A percentile compares a stretch with the other conserved stretches of the same genome.
Evolutionary conservation across 495 filamentous ascomycete species (phyloP).

Genomic region (Podospora pseudopauciseta): DNA sequence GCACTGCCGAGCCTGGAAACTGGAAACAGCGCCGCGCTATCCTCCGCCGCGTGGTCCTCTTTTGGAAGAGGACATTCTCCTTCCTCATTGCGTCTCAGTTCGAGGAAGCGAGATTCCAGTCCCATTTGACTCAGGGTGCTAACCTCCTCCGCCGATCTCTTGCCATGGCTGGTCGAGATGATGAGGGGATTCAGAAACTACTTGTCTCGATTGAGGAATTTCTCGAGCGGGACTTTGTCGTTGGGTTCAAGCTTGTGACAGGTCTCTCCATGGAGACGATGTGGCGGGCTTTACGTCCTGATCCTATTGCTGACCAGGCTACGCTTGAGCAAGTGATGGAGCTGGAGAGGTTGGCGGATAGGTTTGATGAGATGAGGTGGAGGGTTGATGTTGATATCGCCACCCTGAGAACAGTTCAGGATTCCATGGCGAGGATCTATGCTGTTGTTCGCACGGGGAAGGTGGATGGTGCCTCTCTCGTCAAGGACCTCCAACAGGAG

Average conservation of each 20-base stretch:
- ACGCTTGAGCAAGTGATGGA: slow-evolving; percentile 55
- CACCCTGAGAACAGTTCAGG: slow-evolving; percentile 46
- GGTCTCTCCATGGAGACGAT: slow-evolving; percentile 82
- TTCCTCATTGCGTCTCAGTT: slow-evolving; percentile 42
- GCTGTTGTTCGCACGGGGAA: slow-evolving; percentile 42
- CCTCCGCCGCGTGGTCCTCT: slow-evolving; percentile 48
- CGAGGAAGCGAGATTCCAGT: slow-evolving; percentile 53
- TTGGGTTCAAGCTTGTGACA: slow-evolving; percentile 59
- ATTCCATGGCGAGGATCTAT: slow-evolving; percentile 51
- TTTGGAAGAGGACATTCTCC: slow-evolving; percentile 57
- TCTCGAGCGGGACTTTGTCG: slow-evolving; percentile 42
- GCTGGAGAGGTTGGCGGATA: slow-evolving; percentile 65
- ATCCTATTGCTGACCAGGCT: slow-evolving; percentile 36
- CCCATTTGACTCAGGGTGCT: slow-evolving; percentile 43
- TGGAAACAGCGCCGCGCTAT: slow-evolving; percentile 37
- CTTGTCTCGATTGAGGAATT: slow-evolving; percentile 28
- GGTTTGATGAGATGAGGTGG: slow-evolving; percentile 66
- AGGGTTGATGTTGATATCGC: slow-evolving; percentile 41
- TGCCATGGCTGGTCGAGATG: slow-evolving; percentile 19
- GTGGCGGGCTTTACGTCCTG: slow-evolving; percentile 70
- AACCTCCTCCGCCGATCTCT: slow-evolving; percentile 29
- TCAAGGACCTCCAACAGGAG: slow-evolving; percentile 53
- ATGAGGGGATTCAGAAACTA: slow-evolving; percentile 27
- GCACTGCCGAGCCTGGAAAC: slow-evolving; percentile 20
- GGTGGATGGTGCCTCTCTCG: slow-evolving; percentile 41